These are phyloP conservation scores for Monosporozyma siamensis DNA, from an alignment of 805 yeast species.

Conservation along the genomic window DNA sequence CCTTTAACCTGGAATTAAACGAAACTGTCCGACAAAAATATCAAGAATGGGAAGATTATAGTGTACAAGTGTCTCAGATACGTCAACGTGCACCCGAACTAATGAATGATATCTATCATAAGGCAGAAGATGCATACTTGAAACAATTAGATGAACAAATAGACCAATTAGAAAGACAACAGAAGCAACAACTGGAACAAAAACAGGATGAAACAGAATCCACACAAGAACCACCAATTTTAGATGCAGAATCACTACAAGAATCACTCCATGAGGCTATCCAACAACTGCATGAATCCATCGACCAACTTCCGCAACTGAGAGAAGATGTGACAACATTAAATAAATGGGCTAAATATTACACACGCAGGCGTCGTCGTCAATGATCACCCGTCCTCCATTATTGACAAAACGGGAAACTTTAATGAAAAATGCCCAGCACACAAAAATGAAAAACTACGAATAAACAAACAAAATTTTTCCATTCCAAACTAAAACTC, in stretches of 20 bases:
- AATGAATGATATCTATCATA: constrained; percentile 32
- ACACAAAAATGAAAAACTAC: no score
- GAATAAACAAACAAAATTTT: no score
- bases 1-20: constrained; percentile 59
- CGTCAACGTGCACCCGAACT: constrained; percentile 44
- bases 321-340: background rate
- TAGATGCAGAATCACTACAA: background rate
- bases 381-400: background rate
- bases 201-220: background rate
- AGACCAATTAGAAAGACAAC: background rate
- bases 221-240: no score
- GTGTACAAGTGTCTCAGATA: constrained; percentile 46
- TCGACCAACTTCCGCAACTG: constrained; percentile 17
- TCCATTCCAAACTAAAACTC: no score
- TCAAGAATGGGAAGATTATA: constrained; percentile 51
- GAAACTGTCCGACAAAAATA: constrained; percentile 48
- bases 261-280: constrained; percentile 6
- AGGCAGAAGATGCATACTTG: constrained; percentile 21
- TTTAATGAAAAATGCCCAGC: no score
- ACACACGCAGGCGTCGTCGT: background rate
- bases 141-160: constrained; percentile 19
- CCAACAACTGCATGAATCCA: constrained; percentile 9
- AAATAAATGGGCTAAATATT: background rate
- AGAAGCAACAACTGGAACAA: constrained; percentile 3
- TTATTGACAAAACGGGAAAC: no score